These are phyloP conservation scores for Pachysandra terminalis DNA, from an alignment of 164 flowering plant species.

Conservation along the genomic window DNA sequence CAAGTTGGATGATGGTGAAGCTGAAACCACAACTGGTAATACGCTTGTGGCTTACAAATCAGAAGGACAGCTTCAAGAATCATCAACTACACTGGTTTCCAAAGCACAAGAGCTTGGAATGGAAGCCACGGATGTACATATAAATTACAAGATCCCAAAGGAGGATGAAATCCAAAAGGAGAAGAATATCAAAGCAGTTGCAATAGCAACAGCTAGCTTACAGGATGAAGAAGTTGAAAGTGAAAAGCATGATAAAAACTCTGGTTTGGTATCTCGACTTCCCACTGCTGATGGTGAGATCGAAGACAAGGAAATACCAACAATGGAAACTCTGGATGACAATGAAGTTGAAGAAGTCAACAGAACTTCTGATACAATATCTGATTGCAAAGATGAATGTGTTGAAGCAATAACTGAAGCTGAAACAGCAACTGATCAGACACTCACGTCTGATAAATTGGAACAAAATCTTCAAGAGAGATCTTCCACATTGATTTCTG, in stretches of 20 bases:
- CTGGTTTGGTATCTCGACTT: slow-evolving; percentile 12
- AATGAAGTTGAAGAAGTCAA: slow-evolving; percentile 13
- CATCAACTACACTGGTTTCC: no score
- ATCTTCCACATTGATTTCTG: background rate
- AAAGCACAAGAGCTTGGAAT: slow-evolving; percentile 12
- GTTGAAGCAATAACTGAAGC: slow-evolving; percentile 4
- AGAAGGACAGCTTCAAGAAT: no score
- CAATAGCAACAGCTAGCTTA: slow-evolving; percentile 7
- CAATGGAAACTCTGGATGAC: slow-evolving; percentile 5
- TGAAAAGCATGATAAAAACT: slow-evolving; percentile 15
- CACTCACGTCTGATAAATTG: slow-evolving; percentile 9
- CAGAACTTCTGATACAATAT: slow-evolving; percentile 4
- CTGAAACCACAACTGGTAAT: no score
- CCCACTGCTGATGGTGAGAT: slow-evolving; percentile 9
- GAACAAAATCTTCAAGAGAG: slow-evolving; percentile 15
- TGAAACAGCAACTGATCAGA: slow-evolving; percentile 4
- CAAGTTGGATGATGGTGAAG: no score
- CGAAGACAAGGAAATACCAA: slow-evolving; percentile 3
- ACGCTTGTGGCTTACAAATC: no score
- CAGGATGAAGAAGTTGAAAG: no score
- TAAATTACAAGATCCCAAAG: background rate
- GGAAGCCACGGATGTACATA: background rate
- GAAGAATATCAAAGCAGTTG: slow-evolving; percentile 6
- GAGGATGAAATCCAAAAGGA: no score
- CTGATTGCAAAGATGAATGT: slow-evolving; percentile 5